These are phyloP conservation scores for Neurospora sublineolata DNA, from an alignment of 495 filamentous ascomycete genomes.

Conservation along the genomic window DNA sequence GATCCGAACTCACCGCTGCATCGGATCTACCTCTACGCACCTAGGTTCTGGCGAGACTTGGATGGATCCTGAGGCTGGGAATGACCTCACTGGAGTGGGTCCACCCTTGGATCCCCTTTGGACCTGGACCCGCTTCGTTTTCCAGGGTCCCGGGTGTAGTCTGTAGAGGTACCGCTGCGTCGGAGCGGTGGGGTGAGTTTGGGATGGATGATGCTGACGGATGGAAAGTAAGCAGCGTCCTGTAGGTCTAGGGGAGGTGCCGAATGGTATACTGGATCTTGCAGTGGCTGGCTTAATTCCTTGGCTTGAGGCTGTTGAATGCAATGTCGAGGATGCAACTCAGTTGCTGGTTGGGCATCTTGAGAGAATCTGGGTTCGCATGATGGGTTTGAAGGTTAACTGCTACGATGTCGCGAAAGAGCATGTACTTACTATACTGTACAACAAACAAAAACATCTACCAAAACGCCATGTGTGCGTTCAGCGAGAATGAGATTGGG, in stretches of 20 bases:
- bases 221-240: not conserved
- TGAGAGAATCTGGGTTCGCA: too few species aligned
- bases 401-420: not conserved
- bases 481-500: not conserved
- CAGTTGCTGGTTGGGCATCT: too few species aligned
- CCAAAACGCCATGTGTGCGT: not conserved
- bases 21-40: not conserved
- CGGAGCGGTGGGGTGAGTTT: not conserved
- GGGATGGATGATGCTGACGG: not conserved
- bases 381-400: not conserved
- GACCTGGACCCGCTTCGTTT: not conserved
- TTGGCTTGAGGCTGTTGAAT: not conserved
- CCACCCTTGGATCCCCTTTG: not conserved
- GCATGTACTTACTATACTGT: not conserved
- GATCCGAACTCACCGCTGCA: not conserved
- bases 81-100: not conserved
- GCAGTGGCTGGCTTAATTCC: not conserved
- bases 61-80: not conserved
- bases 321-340: not conserved
- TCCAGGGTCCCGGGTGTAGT: not conserved
- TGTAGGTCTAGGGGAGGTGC: not conserved
- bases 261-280: not conserved
- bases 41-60: not conserved
- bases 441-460: not conserved
- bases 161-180: not conserved